Evolutionary conservation across 2,329 filamentous ascomycete species (phyloP).

Genomic region (Lachnellula arida): DNA sequence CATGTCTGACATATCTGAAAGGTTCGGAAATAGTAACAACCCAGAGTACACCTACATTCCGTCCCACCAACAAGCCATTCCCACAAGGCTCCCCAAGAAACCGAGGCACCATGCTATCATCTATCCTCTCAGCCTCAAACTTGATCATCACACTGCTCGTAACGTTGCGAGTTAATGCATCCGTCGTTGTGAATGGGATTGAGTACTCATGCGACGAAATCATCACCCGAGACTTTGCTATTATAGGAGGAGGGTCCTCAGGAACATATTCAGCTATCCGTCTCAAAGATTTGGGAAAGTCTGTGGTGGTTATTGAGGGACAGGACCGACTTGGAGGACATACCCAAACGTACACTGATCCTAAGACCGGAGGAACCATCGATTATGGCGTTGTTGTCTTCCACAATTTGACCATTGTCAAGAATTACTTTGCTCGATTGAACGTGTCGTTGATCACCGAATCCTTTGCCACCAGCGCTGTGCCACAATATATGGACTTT

Average conservation of each 20-base stretch:
- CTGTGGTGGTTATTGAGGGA: slow-evolving; percentile 38
- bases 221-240: slow-evolving; percentile 9
- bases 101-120: not conserved
- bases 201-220: slow-evolving; percentile 1
- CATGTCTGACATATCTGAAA: not conserved
- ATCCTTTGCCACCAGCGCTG: no score
- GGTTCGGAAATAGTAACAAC: not conserved
- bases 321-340: slow-evolving; percentile 42
- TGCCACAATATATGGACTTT: slow-evolving; percentile 34
- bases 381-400: not conserved
- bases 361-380: not conserved
- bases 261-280: slow-evolving; percentile 39
- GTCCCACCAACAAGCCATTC: not conserved
- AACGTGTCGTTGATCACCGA: not conserved
- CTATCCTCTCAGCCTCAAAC: not conserved
- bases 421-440: not conserved
- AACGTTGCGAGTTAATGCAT: not conserved
- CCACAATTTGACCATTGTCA: not conserved
- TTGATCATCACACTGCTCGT: not conserved
- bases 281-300: slow-evolving; percentile 35
- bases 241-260: slow-evolving; percentile 40
- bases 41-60: not conserved
- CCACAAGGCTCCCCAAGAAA: not conserved
- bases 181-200: slow-evolving; percentile 1
- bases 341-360: slow-evolving; percentile 34